Base-by-base conservation (phyloP, 805 yeast species). In the Kazachstania martiniae region DNA sequence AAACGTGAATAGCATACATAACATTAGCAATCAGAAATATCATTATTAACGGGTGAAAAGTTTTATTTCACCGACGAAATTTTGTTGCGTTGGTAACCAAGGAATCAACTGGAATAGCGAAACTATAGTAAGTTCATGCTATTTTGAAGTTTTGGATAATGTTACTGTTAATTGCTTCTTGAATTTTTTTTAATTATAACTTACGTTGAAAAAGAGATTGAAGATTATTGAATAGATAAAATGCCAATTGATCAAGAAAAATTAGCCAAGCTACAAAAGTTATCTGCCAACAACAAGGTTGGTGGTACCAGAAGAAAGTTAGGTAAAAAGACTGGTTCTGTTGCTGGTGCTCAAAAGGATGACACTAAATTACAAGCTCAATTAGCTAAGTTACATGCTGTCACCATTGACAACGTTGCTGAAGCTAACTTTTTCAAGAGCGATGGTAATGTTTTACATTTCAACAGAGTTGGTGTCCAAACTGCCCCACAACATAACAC, bases 401-500 rank as follows among this genome's bases (percentile, higher is more conserved):
- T 80, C 66, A 80, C 85, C 54, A 66, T 89, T 55, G 86, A 80
- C 48, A 84, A 81, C 54, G 78, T 89, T 56, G 94, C 85, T 62
- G 95, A 89, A 72, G 96, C 95, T 58, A 89, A 87, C 76, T 82
- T 89, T 73, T 87, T 89, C 82, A 82, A 72, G 65, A 94, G 83
- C 44, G 95, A 89, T 61, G 95, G 96, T 59, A 80, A 79, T 58
- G 95, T 89, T 45, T 69, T 89, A 62, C 95, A 87, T 71, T 85
- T 89, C 76, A 77, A 81, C 72, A 80, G 89, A 65, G 95, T 91
- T 48, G 93, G 91, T 67, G 93, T 87, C 46, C 96, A 89, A 70
- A 82, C 83, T 51, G 85, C 95, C 55, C 77, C 82, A 51, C 78
- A 77, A 55, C 69, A 78, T 72, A 87, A 89, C 77, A 81, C 94